phyloP scores from a whole-genome alignment of 495 filamentous ascomycete genomes.

The Bryoglossum gracile region DNA sequence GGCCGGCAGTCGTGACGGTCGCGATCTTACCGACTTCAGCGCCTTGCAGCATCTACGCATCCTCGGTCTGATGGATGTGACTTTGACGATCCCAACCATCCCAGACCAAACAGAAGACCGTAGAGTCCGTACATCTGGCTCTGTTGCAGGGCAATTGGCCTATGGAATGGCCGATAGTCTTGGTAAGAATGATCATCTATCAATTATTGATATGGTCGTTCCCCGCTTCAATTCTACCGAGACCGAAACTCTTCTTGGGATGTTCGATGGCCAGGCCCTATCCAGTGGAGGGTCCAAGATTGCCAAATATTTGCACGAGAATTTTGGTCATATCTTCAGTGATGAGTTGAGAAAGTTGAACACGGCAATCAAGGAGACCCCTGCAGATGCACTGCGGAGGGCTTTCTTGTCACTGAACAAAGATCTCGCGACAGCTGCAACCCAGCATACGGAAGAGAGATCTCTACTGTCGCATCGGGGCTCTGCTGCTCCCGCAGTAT shows the following conservation, averaged over 20 bases:
- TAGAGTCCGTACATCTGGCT: slow-evolving; percentile 91
- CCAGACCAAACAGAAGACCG: slow-evolving; percentile 94
- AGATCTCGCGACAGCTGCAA: slow-evolving; percentile 82
- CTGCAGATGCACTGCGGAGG: slow-evolving; percentile 74
- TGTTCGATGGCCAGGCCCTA: slow-evolving; percentile 88
- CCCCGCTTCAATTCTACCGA: slow-evolving; percentile 88
- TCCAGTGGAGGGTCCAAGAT: slow-evolving; percentile 87
- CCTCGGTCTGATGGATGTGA: slow-evolving; percentile 96
- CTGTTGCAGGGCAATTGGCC: slow-evolving; percentile 73
- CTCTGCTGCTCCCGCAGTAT: slow-evolving; percentile 56
- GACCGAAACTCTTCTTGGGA: slow-evolving; percentile 79
- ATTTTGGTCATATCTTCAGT: slow-evolving; percentile 76
- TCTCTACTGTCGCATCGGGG: slow-evolving; percentile 56
- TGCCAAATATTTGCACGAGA: slow-evolving; percentile 92
- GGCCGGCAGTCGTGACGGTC: slow-evolving; percentile 44
- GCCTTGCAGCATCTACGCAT: slow-evolving; percentile 79
- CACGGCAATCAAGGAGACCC: slow-evolving; percentile 49
- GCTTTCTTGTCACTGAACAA: slow-evolving; percentile 89
- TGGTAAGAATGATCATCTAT: slow-evolving; percentile 86
- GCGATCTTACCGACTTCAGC: slow-evolving; percentile 86
- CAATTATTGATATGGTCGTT: slow-evolving; percentile 95
- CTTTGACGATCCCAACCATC: slow-evolving; percentile 81
- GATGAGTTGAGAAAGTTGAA: slow-evolving; percentile 68
- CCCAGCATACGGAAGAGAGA: slow-evolving; percentile 69
- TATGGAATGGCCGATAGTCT: slow-evolving; percentile 99